These are phyloP conservation scores for Pyrrhoderma lamaoense DNA, from an alignment of 1,284 basidiomycete species.

Conservation along the genomic window DNA sequence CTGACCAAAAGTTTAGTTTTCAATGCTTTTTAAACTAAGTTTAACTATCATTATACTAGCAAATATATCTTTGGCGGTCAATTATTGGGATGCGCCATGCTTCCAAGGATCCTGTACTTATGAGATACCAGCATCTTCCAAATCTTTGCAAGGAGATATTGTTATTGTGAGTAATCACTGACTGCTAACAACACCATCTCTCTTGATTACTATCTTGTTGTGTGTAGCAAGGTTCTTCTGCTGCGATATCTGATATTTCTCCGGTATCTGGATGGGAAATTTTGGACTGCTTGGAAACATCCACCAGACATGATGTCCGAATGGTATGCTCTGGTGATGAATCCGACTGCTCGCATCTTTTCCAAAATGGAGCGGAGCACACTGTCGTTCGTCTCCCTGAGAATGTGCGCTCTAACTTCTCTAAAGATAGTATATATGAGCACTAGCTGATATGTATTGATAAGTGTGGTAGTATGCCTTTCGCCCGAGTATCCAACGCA, in stretches of 20 bases:
- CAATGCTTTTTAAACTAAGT: no score
- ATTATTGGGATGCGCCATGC: conserved; percentile 41
- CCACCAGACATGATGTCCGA: conserved; percentile 38
- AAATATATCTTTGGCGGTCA: conserved; percentile 17
- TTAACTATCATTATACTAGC: neutral
- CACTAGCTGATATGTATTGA: neutral
- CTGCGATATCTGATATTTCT: conserved; percentile 46
- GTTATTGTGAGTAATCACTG: conserved; percentile 35
- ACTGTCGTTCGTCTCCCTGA: conserved; percentile 47
- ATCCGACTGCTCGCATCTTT: conserved; percentile 38
- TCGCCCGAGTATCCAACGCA: conserved; percentile 40
- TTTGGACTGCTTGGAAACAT: conserved; percentile 35
- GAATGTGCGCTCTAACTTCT: conserved; percentile 28
- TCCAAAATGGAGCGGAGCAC: conserved; percentile 36
- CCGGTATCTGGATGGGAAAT: conserved; percentile 50
- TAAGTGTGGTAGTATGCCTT: conserved; percentile 43
- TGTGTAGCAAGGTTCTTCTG: conserved; percentile 35
- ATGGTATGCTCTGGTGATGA: conserved; percentile 37
- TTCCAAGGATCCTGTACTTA: conserved; percentile 34
- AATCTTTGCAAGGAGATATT: conserved; percentile 28
- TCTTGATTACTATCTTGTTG: no score
- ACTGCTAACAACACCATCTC: no score
- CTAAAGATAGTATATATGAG: neutral
- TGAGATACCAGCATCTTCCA: conserved; percentile 26
- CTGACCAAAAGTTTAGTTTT: no score